These are phyloP conservation scores for Xylaria sp. DNA, from an alignment of 2,329 filamentous ascomycete species.

Conservation along the genomic window DNA sequence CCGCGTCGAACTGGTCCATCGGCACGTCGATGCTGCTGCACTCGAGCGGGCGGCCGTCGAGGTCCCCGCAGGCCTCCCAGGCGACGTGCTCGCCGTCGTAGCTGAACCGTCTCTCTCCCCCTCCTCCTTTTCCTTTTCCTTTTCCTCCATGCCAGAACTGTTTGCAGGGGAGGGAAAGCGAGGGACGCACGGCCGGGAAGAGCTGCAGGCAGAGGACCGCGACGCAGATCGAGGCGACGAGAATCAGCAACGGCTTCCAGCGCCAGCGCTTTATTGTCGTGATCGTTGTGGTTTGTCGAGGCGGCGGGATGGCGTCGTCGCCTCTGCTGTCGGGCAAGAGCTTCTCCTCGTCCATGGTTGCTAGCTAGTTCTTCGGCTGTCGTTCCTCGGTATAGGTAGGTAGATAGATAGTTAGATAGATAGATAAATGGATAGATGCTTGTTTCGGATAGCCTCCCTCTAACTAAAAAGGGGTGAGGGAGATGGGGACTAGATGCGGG, in stretches of 20 bases:
- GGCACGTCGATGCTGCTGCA: conserved; percentile 49
- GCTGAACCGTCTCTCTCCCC: background rate
- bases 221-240: background rate
- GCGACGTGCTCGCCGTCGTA: conserved; percentile 42
- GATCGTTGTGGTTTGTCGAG: background rate
- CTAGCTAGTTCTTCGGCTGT: no score
- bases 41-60: conserved; percentile 43
- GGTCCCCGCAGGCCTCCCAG: conserved; percentile 45
- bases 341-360: no score
- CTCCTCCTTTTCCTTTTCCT: no score
- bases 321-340: no score
- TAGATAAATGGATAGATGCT: no score
- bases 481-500: no score
- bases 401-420: no score
- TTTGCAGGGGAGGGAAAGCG: background rate
- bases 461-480: no score
- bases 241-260: background rate
- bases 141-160: background rate
- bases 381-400: no score
- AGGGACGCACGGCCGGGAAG: background rate
- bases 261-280: no score
- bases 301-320: background rate
- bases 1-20: conserved; percentile 48
- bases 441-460: no score
- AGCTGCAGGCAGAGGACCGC: background rate